phyloP scores from a whole-genome alignment of 129 eudicot genomes.

The Apium graveolens region DNA sequence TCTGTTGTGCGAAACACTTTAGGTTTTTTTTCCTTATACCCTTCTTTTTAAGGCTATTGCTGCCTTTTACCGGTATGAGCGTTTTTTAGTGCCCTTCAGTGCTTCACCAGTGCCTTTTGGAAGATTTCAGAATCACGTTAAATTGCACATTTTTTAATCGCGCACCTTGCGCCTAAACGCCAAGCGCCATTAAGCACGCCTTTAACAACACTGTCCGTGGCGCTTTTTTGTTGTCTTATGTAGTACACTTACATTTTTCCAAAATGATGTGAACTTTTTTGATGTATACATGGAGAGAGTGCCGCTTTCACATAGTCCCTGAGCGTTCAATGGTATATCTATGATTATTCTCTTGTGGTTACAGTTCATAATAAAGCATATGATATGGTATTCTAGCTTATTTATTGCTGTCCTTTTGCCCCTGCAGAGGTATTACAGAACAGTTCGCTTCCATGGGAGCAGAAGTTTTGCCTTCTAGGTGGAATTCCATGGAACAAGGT shows the following conservation, averaged over 20 bases:
- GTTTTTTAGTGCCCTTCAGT: no score
- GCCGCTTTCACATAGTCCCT: neutral
- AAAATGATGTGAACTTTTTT: neutral
- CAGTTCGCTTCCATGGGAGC: conserved; percentile 64
- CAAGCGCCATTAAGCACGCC: no score
- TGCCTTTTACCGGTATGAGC: no score
- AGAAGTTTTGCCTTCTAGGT: conserved; percentile 53
- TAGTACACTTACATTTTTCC: neutral
- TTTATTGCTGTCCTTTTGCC: neutral
- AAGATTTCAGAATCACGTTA: no score
- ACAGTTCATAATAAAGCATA: neutral
- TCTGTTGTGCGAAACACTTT: no score
- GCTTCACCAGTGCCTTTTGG: no score
- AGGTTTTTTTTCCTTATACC: no score
- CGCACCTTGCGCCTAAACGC: no score
- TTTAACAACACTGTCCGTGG: neutral
- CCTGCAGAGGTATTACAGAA: conserved; percentile 38
- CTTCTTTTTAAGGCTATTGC: no score
- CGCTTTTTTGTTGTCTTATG: neutral
- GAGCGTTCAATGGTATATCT: neutral
- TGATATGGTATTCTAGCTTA: neutral
- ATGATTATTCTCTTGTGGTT: neutral
- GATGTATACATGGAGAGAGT: neutral
- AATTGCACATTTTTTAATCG: no score
- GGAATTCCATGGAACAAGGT: conserved; percentile 71